phyloP scores from a whole-genome alignment of 2,329 filamentous ascomycete species.

The Aspergillus tanneri region DNA sequence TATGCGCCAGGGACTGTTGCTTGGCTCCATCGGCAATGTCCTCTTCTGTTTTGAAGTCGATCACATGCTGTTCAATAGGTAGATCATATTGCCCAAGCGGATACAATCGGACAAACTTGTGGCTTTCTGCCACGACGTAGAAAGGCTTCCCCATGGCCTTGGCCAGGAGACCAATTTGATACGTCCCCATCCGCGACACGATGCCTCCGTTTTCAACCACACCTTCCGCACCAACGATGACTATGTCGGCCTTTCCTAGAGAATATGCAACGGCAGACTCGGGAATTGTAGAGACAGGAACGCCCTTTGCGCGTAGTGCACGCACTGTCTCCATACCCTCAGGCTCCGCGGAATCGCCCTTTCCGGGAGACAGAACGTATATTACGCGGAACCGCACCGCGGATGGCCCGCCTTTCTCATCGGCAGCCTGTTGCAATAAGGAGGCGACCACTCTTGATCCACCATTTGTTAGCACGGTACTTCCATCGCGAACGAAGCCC shows the following conservation, averaged over 20 bases:
- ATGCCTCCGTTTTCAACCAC: conserved; percentile 93
- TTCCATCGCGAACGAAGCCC: conserved; percentile 74
- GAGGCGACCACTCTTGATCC: conserved; percentile 80
- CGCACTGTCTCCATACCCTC: conserved; percentile 72
- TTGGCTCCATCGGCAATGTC: conserved; percentile 48
- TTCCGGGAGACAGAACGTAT: conserved; percentile 59
- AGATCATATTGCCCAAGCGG: conserved; percentile 79
- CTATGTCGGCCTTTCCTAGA: conserved; percentile 69
- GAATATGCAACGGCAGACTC: conserved; percentile 76
- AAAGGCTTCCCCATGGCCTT: conserved; percentile 72
- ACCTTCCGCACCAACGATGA: conserved; percentile 71
- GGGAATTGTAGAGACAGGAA: conserved; percentile 79
- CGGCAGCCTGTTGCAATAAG: conserved; percentile 71
- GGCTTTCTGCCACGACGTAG: conserved; percentile 89
- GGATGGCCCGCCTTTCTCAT: conserved; percentile 55
- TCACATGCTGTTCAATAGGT: conserved; percentile 73
- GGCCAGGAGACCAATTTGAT: conserved; percentile 81
- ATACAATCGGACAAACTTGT: conserved; percentile 91
- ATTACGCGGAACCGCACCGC: conserved; percentile 78
- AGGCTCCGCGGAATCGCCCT: conserved; percentile 39
- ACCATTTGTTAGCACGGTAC: conserved; percentile 85
- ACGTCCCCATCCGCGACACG: conserved; percentile 81
- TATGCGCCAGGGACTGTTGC: conserved; percentile 38
- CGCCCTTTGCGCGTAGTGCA: conserved; percentile 67
- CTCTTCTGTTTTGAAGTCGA: conserved; percentile 66